Evolutionary conservation across 768 basidiomycete species (phyloP), one percentile per base, ranked within the genome.

Genomic region (Macrolepiota albuminosa): DNA sequence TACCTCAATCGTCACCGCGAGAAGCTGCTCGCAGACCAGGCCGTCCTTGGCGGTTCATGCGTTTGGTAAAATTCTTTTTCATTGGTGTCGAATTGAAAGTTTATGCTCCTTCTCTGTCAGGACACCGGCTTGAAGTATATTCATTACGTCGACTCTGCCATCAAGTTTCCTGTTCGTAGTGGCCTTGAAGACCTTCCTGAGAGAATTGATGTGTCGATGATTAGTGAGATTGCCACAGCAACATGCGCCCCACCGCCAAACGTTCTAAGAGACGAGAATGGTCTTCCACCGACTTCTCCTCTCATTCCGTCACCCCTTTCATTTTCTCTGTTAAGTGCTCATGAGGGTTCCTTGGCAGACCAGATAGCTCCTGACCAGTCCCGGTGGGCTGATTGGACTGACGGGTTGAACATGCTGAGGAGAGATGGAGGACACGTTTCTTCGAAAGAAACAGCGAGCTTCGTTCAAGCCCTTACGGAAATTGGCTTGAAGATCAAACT

Each of bases 361-460:
- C 83, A 87, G 59, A 86, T 92, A 65, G 89, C 91, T 3, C 84
- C 87, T 33, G 85, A 93, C 70, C 81, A 84, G 55, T 84, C 86
- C 18, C 78, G 88, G 18, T 95, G 91, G 88, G 89, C 91, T 16
- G 94, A 96, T 73, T 96, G 94, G 94, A 92, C 92, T 2, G 94
- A 96, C 70, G 94, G 93, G 4, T 69, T 96, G 71, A 92, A 92
- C 66, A 90, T 95, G 86, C 80, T 95, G 45, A 78, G 91, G 43
- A 77, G 86, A 54, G 91, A 90, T 64, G 85, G 91, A 18, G 89
- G 90, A 8, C 91, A 92, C 69, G 90, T 93, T 59, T 77, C 88
- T 13, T 93, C 93, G 4, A 82, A 86, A 63, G 91, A 94, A 72
- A 95, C 94, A 0, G 89, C 88, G 42, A 88, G 86, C 26, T 93